phyloP scores from a whole-genome alignment of 768 basidiomycete genomes.

The Pleurotus pulmonarius region DNA sequence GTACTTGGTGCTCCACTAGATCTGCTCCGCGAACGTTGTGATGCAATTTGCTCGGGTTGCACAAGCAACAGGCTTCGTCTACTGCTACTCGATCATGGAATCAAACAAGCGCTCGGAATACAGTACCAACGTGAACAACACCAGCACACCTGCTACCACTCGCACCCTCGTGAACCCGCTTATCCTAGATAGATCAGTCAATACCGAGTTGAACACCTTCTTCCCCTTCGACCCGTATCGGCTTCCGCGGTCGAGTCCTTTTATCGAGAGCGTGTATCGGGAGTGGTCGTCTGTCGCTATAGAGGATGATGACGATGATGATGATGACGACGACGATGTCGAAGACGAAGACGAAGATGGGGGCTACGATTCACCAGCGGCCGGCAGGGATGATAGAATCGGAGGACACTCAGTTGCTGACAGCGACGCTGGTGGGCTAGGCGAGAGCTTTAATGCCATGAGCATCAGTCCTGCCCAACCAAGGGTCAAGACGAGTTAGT shows the following conservation, averaged over 20 bases:
- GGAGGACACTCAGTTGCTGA: constrained; percentile 18
- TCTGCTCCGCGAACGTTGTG: constrained; percentile 89
- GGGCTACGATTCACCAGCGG: constrained; percentile 9
- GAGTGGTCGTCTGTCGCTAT: constrained; percentile 86
- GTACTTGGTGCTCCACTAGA: constrained; percentile 33
- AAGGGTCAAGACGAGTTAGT: no score
- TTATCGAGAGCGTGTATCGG: constrained; percentile 81
- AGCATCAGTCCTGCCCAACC: constrained; percentile 66
- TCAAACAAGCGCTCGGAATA: constrained; percentile 74
- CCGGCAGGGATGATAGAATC: no score
- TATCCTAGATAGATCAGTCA: constrained; percentile 32
- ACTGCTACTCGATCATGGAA: constrained; percentile 91
- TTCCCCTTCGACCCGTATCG: constrained; percentile 99
- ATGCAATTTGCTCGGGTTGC: constrained; percentile 92
- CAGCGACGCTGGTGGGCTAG: constrained; percentile 50
- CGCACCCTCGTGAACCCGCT: constrained; percentile 16
- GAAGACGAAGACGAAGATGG: constrained; percentile 24
- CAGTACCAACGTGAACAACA: constrained; percentile 21
- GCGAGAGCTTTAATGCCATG: constrained; percentile 73
- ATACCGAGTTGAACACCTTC: constrained; percentile 83
- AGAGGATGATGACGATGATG: constrained; percentile 70
- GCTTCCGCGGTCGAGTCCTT: constrained; percentile 71
- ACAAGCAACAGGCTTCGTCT: constrained; percentile 85
- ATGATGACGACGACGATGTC: constrained; percentile 53
- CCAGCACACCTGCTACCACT: constrained; percentile 10